Evolutionary conservation across 495 filamentous ascomycete genomes (phyloP).

Genomic region (Penicillium subrubescens): DNA sequence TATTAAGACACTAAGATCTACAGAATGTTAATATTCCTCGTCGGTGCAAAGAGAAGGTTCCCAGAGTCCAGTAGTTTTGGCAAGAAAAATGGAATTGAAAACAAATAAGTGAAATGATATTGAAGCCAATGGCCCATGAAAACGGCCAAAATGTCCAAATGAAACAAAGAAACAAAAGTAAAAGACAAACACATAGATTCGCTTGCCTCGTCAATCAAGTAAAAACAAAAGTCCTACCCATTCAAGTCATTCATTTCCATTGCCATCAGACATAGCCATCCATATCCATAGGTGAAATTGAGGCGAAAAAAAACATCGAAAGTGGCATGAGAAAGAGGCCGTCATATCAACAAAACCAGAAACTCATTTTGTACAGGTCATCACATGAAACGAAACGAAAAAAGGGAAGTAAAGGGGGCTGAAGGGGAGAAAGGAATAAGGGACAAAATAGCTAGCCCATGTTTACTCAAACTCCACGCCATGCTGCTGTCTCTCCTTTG

Average conservation of each 20-base stretch:
- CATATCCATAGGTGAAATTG: not conserved
- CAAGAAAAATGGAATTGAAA: not conserved
- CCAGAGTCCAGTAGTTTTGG: not conserved
- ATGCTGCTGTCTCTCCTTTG: conserved; percentile 48
- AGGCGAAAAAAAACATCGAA: not conserved
- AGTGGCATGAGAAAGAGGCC: conserved; percentile 2
- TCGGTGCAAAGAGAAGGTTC: too few relatives aligned
- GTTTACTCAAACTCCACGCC: conserved; percentile 50
- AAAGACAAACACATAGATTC: conserved; percentile 2
- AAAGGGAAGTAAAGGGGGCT: not conserved
- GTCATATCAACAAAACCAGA: conserved; percentile 20
- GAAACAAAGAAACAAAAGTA: not conserved
- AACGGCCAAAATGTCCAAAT: conserved; percentile 1
- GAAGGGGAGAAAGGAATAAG: not conserved
- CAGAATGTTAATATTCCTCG: not conserved
- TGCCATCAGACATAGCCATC: conserved; percentile 5
- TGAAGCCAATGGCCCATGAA: not conserved
- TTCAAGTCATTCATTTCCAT: conserved; percentile 3
- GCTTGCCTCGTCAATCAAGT: conserved; percentile 14
- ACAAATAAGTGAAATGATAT: not conserved
- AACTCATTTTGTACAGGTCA: conserved; percentile 27
- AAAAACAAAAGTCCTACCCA: conserved; percentile 13
- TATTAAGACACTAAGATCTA: not conserved
- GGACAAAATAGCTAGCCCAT: not conserved
- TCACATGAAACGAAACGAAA: conserved; percentile 7